A percentile compares a stretch with the other conserved stretches of the same genome.
phyloP scores from a whole-genome alignment of 257 asterid genomes.

The Pogostemon cablin region DNA sequence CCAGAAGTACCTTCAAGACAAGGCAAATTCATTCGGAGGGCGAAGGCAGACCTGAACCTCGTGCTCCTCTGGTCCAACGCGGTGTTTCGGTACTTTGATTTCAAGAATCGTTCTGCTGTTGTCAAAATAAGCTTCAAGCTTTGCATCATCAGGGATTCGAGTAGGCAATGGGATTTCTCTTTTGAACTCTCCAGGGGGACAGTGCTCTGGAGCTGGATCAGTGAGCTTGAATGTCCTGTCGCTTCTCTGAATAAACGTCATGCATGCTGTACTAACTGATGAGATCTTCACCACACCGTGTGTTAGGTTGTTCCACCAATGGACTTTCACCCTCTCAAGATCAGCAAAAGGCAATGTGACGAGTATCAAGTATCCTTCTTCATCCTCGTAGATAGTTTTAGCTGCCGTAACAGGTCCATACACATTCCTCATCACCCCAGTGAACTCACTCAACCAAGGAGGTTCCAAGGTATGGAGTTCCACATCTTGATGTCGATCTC shows the following conservation, averaged over 20 bases:
- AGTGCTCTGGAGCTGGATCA: slow-evolving; percentile 78
- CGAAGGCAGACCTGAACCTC: slow-evolving; percentile 80
- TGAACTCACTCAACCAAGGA: slow-evolving; percentile 52
- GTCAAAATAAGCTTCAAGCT: slow-evolving; percentile 79
- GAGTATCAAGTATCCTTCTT: slow-evolving; percentile 57
- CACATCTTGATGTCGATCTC: slow-evolving; percentile 38
- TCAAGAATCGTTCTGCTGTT: slow-evolving; percentile 68
- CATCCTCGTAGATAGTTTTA: slow-evolving; percentile 59
- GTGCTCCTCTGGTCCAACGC: slow-evolving; percentile 75
- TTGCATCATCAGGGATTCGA: slow-evolving; percentile 75
- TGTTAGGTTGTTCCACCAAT: slow-evolving; percentile 58
- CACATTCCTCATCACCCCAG: slow-evolving; percentile 54
- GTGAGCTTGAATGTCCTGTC: slow-evolving; percentile 65
- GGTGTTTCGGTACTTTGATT: slow-evolving; percentile 72
- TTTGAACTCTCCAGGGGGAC: slow-evolving; percentile 74
- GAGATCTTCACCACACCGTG: slow-evolving; percentile 77
- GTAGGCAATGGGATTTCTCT: slow-evolving; percentile 69
- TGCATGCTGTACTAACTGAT: slow-evolving; percentile 58
- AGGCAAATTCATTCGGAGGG: slow-evolving; percentile 63
- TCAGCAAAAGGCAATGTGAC: slow-evolving; percentile 53
- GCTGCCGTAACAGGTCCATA: slow-evolving; percentile 61
- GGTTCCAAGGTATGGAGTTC: slow-evolving; percentile 44
- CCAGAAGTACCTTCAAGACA: slow-evolving; percentile 44
- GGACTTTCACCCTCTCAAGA: slow-evolving; percentile 57
- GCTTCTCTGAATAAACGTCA: slow-evolving; percentile 64